Base-by-base conservation (phyloP, 2,329 filamentous ascomycete species). In the Paraconiothyrium sp. region DNA sequence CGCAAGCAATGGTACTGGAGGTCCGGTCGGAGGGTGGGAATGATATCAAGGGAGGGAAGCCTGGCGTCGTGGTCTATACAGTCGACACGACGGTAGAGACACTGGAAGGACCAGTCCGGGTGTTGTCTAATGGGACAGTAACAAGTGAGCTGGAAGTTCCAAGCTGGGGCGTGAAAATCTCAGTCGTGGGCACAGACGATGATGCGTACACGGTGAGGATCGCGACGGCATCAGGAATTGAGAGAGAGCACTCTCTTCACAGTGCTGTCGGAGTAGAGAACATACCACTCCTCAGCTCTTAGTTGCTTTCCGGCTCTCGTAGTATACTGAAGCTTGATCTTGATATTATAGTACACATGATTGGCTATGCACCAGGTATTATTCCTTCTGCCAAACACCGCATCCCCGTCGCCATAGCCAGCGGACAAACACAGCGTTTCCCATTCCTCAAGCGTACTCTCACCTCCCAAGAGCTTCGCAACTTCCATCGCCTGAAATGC, bases 401-500 rank as follows among this genome's bases (percentile, higher is more conserved):
- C n/a, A n/a, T 32, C 7, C 46, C 46, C 46, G 14, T 49, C 46
- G 13, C 46, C 3, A 49, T 30, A 32, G 46, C 46, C 10, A 32
- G 10, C 13, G 46, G 24, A 32, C 46, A 49, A n/a, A 49, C 46
- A 49, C 32, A 49, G 4, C 9, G 48, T 16, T 37, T 74, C 72
- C 71, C 80, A 81, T 41, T 71, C 57, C 3, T 66, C 58, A 37
- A 69, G 46, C 1, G 67, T 64, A 44, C 73, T 72, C 46, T 77
- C 66, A 3, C 77, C 79, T 3, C 65, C 48, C 61, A 80, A 68
- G 41, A 77, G 71, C 56, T 71, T 66, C 0, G 67, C 77, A 11
- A 82, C 59, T 14, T 61, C 64, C 46, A 77, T 43, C 5, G 76
- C 76, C 59, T 82, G 78, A 41, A 76, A 75, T 0, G 80, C 81